Conservation (phyloP, 2,329 filamentous ascomycete genomes). For the Lojkania enalia region DNA sequence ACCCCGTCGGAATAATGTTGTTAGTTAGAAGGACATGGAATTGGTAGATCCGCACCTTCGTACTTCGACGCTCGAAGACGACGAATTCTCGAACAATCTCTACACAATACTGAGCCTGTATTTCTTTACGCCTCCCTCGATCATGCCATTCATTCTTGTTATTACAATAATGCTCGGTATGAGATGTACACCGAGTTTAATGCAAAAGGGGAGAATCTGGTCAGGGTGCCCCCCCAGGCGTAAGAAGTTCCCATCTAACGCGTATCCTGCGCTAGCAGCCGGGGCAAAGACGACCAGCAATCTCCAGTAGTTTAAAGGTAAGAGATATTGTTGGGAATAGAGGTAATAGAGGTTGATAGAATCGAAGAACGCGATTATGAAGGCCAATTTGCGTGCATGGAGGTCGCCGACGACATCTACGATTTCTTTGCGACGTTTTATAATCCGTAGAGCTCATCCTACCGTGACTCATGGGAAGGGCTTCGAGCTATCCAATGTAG, state of each 20-base stretch:
- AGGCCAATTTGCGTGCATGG: slow-evolving; percentile 13
- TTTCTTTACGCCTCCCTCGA: slow-evolving; percentile 43
- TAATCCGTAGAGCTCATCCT: neutral
- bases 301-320: slow-evolving; percentile 29
- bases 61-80: slow-evolving; percentile 33
- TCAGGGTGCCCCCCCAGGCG: slow-evolving; percentile 44
- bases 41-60: slow-evolving; percentile 36
- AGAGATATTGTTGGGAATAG: slow-evolving; percentile 3
- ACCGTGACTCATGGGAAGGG: no score
- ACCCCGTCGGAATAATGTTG: slow-evolving; percentile 49
- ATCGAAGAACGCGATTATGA: slow-evolving; percentile 1
- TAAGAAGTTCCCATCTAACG: slow-evolving; percentile 46
- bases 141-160: slow-evolving; percentile 45
- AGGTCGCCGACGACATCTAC: slow-evolving; percentile 7
- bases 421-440: slow-evolving; percentile 1
- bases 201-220: slow-evolving; percentile 40
- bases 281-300: slow-evolving; percentile 43
- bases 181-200: slow-evolving; percentile 45
- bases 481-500: no score
- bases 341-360: neutral
- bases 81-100: slow-evolving; percentile 35
- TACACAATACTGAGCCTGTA: slow-evolving; percentile 36
- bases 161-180: slow-evolving; percentile 46
- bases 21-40: slow-evolving; percentile 50
- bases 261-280: slow-evolving; percentile 38